Evolutionary conservation across 768 basidiomycete genomes (phyloP).

Genomic region (Cyathus striatus): DNA sequence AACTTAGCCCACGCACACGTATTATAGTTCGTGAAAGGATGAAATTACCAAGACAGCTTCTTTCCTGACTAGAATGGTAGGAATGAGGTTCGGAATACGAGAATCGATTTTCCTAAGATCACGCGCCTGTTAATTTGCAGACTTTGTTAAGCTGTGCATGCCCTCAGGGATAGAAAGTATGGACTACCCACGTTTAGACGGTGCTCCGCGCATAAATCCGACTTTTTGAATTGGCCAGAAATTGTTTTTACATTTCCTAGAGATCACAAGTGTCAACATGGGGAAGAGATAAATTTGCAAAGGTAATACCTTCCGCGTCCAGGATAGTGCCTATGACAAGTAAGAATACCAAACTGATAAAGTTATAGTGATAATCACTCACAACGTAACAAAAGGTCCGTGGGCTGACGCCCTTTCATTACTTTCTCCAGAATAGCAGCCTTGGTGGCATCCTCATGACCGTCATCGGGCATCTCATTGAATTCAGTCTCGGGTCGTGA

Average conservation of each 20-base stretch:
- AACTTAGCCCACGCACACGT: conserved; percentile 5
- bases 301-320: conserved; percentile 65
- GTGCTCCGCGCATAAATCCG: conserved; percentile 84
- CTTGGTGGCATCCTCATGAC: conserved; percentile 71
- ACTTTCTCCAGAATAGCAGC: conserved; percentile 77
- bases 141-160: conserved; percentile 12
- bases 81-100: conserved; percentile 88
- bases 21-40: too few relatives aligned
- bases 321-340: conserved; percentile 56
- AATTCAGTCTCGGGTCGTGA: conserved; percentile 21
- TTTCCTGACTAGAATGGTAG: conserved; percentile 86
- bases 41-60: conserved; percentile 82
- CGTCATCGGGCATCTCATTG: conserved; percentile 29
- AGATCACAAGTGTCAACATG: too few relatives aligned
- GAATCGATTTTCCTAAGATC: conserved; percentile 97
- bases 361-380: too few relatives aligned
- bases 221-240: conserved; percentile 85
- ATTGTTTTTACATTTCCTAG: conserved; percentile 82
- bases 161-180: conserved; percentile 11
- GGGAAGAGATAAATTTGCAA: too few relatives aligned
- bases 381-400: conserved; percentile 91
- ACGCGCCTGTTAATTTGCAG: conserved; percentile 58
- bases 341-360: conserved; percentile 7
- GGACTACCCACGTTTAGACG: conserved; percentile 74
- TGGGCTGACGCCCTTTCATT: conserved; percentile 82